Percentiles rank a stretch among this genome's conserved stretches.
phyloP scores from a whole-genome alignment of 176 grass and related monocot genomes.

The Paspalum vaginatum region DNA sequence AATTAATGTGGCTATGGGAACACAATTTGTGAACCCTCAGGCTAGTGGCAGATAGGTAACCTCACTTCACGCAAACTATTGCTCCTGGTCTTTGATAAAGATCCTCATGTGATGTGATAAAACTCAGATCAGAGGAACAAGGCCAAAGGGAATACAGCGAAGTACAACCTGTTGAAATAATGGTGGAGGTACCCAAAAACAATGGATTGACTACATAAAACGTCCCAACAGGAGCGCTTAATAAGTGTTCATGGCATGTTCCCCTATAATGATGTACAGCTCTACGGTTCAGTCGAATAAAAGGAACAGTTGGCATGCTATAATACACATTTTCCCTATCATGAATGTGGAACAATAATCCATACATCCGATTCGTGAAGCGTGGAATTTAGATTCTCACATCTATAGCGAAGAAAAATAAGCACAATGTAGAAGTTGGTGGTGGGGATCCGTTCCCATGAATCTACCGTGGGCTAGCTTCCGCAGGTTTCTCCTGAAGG shows the following conservation, averaged over 20 bases:
- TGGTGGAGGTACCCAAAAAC: neutral
- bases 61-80: neutral
- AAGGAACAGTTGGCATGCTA: constrained; percentile 31
- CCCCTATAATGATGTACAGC: constrained; percentile 28
- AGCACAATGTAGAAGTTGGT: constrained; percentile 5
- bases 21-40: too few species aligned
- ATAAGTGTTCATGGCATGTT: neutral
- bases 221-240: neutral
- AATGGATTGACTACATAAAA: neutral
- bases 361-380: constrained; percentile 29
- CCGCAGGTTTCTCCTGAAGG: constrained; percentile 59
- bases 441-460: neutral
- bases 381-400: constrained; percentile 34
- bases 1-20: too few species aligned
- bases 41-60: too few species aligned
- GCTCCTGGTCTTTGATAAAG: neutral
- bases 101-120: neutral
- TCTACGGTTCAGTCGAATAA: constrained; percentile 20
- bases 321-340: constrained; percentile 45
- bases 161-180: neutral
- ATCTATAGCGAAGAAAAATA: constrained; percentile 26
- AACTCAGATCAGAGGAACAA: neutral
- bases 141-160: neutral
- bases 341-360: constrained; percentile 29
- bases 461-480: constrained; percentile 64